Base-by-base conservation (phyloP, 805 yeast genomes). In the Dipodascus albidus region DNA sequence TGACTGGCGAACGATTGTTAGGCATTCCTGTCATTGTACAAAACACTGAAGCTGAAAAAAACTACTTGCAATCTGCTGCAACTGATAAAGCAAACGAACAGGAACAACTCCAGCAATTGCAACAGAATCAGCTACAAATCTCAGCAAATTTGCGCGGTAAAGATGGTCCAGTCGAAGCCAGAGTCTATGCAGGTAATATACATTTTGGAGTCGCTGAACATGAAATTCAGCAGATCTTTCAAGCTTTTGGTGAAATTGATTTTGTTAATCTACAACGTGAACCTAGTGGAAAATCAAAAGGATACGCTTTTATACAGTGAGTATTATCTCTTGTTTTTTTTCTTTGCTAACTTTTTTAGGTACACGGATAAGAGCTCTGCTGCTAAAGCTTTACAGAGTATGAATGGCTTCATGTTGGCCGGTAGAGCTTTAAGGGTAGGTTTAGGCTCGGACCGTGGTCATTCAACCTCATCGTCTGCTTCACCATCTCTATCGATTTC, bases 191-290 rank as follows among this genome's bases (percentile, higher is more conserved):
- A 20, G 66, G 67, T 22, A 68, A 68, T 51, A 54, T 68, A 31
- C 60, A 62, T 53, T 66, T 64, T 54, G 61, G 58, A 9, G 53
- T 66, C 63, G 77, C 83, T 0, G 96, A 89, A 64, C 77, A 79
- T 2, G 96, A 89, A 53, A 83, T 87, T 67, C 70, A 72, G 47
- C 69, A 75, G 19, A 71, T 87, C n/a, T 88, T 90, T 61, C 62
- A 75, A 21, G 67, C 76, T 1, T 89, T 71, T 64, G 97, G 97
- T 15, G 70, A 73, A 14, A 70, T 89, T 27, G 85, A 81, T 58
- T 95, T 86, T 67, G 95, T 88, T 1, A 93, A 85, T 65, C 74
- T 89, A 62, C 96, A 96, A 3, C 68, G 85, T 50, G 96, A 89
- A 62, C 78, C 93, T 68, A 85, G 88, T 0, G 93, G 95, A 2